A percentile compares a stretch with the other conserved stretches of the same genome.
phyloP scores from a whole-genome alignment of 2,329 filamentous ascomycete genomes.

The Dendryphion nanum region DNA sequence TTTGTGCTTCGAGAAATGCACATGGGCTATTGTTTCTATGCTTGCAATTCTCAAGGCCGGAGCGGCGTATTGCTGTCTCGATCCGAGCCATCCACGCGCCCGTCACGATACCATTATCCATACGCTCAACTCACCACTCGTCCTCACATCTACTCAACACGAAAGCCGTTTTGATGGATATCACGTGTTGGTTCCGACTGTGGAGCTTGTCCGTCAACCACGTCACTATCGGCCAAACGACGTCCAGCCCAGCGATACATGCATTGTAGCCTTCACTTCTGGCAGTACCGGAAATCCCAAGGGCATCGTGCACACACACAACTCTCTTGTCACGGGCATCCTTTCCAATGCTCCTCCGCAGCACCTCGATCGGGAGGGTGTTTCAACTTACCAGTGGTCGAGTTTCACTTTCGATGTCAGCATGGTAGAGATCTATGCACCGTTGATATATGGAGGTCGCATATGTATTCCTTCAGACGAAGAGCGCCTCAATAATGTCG shows the following conservation, averaged over 20 bases:
- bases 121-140: conserved; percentile 1
- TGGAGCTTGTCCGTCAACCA: no score
- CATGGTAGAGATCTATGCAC: conserved; percentile 51
- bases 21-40: conserved; percentile 32
- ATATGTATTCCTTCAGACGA: conserved; percentile 54
- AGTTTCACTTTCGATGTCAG: conserved; percentile 50
- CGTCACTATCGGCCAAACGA: no score
- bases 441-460: conserved; percentile 46
- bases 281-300: conserved; percentile 13
- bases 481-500: conserved; percentile 45
- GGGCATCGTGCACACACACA: conserved; percentile 7
- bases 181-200: no score
- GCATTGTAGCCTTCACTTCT: conserved; percentile 13
- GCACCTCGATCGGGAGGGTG: no score
- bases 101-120: conserved; percentile 8
- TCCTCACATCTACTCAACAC: no score
- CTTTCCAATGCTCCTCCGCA: no score
- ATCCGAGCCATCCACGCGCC: conserved; percentile 3
- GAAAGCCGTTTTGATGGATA: no score
- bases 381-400: conserved; percentile 50
- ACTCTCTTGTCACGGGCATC: no score
- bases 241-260: no score
- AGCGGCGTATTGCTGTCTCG: conserved; percentile 34
- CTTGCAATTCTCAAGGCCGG: conserved; percentile 42
- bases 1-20: conserved; percentile 36